Percentiles rank a stretch among this genome's conserved stretches.
Evolutionary conservation across 23 red algal species (phyloP).

Genomic region (Gracilaria domingensis): DNA sequence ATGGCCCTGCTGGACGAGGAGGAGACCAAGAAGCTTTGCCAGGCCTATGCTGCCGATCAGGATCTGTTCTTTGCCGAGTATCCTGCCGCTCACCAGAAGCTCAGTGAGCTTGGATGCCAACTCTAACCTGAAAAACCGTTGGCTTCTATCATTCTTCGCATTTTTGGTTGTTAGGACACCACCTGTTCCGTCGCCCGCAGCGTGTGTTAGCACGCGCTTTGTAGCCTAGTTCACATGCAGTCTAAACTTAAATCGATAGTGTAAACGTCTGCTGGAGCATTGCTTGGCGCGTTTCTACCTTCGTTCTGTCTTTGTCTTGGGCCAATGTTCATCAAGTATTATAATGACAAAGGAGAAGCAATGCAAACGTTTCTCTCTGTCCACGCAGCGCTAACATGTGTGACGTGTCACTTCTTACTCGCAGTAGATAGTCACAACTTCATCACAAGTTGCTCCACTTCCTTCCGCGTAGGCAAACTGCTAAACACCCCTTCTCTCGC

Average conservation of each 20-base stretch:
- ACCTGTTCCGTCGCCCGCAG: too few relatives aligned
- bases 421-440: background rate
- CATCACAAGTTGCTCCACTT: constrained; percentile 27
- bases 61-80: constrained; percentile 94
- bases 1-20: constrained; percentile 83
- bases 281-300: background rate
- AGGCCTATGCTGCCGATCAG: constrained; percentile 88
- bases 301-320: too few relatives aligned
- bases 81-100: constrained; percentile 80
- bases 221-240: background rate
- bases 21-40: constrained; percentile 66
- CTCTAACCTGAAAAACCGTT: background rate
- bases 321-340: too few relatives aligned
- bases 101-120: constrained; percentile 88
- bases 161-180: too few relatives aligned
- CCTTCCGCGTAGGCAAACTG: constrained; percentile 12
- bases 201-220: background rate
- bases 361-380: background rate
- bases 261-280: background rate
- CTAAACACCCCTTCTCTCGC: constrained; percentile 45
- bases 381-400: background rate
- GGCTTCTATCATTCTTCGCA: too few relatives aligned
- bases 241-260: background rate
- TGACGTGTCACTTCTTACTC: background rate
- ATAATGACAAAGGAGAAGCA: background rate